A percentile compares a stretch with the other conserved stretches of the same genome.
Evolutionary conservation across 2,329 filamentous ascomycete genomes (phyloP).

Genomic region (Sphaerulina vaccinii): DNA sequence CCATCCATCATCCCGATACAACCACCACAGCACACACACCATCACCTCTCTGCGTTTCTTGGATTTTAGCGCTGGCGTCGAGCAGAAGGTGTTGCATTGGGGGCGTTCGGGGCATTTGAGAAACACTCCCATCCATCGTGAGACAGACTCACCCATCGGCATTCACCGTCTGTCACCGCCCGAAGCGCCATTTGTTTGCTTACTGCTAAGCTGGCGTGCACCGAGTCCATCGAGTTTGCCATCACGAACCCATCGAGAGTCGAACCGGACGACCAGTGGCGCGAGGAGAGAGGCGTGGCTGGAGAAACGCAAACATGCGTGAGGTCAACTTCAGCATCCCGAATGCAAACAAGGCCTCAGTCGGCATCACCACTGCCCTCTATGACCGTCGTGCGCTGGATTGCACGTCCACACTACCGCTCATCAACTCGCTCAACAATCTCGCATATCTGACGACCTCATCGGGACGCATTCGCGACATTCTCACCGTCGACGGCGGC

Average conservation of each 20-base stretch:
- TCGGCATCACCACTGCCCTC: constrained; percentile 95
- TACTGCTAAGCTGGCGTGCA: background rate
- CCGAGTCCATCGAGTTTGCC: constrained; percentile 17
- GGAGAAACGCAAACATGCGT: constrained; percentile 69
- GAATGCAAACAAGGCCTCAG: constrained; percentile 98
- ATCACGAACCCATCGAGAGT: constrained; percentile 1
- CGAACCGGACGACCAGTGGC: constrained; percentile 7
- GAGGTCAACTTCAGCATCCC: constrained; percentile 99
- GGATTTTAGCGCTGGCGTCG: background rate
- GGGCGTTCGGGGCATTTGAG: background rate
- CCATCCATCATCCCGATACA: background rate
- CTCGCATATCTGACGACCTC: constrained; percentile 98
- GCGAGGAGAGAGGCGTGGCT: constrained; percentile 10
- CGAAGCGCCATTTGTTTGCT: constrained; percentile 9
- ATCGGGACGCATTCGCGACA: constrained; percentile 94
- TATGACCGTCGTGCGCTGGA: constrained; percentile 97
- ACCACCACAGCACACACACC: background rate
- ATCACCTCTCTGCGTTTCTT: background rate
- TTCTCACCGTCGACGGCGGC: constrained; percentile 96
- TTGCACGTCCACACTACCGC: constrained; percentile 93
- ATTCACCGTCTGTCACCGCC: constrained; percentile 12
- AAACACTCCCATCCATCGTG: background rate
- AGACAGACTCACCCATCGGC: background rate
- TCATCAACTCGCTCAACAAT: constrained; percentile 99
- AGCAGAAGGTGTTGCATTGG: background rate